phyloP scores from a whole-genome alignment of 1,284 basidiomycete species.

The Malassezia obtusa region DNA sequence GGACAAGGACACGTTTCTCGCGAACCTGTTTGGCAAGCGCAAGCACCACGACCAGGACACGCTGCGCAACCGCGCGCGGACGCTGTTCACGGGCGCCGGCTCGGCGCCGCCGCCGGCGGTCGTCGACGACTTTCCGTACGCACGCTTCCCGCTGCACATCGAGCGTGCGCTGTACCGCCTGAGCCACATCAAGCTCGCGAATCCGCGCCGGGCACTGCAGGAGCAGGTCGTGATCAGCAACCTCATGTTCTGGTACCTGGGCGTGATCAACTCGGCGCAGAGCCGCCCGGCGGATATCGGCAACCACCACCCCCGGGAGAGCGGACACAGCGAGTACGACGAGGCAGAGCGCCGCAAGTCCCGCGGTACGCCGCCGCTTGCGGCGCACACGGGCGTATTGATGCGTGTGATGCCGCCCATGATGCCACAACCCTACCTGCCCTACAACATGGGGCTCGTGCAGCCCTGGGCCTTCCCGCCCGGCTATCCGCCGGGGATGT shows the following conservation, averaged over 20 bases:
- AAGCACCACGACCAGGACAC: neutral
- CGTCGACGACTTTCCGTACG: slow-evolving; percentile 50
- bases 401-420: slow-evolving; percentile 12
- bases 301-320: neutral
- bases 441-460: neutral
- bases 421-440: neutral
- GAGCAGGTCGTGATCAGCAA: slow-evolving; percentile 98
- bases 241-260: slow-evolving; percentile 99
- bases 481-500: neutral
- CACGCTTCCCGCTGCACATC: slow-evolving; percentile 91
- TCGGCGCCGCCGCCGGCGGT: slow-evolving; percentile 12
- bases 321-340: slow-evolving; percentile 17
- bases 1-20: slow-evolving; percentile 36
- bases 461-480: neutral
- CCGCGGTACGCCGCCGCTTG: slow-evolving; percentile 7
- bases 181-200: slow-evolving; percentile 96
- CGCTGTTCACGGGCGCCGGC: neutral
- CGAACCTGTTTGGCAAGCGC: slow-evolving; percentile 19
- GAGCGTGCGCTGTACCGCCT: slow-evolving; percentile 93
- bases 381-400: slow-evolving; percentile 8
- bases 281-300: slow-evolving; percentile 16
- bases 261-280: slow-evolving; percentile 73
- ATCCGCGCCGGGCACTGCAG: slow-evolving; percentile 85
- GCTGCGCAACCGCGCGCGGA: slow-evolving; percentile 6
- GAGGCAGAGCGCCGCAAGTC: neutral